Percentiles rank a stretch among this genome's conserved stretches.
These are phyloP conservation scores for Penicillium sumatraense DNA, from an alignment of 2,329 filamentous ascomycete genomes.

Conservation along the genomic window DNA sequence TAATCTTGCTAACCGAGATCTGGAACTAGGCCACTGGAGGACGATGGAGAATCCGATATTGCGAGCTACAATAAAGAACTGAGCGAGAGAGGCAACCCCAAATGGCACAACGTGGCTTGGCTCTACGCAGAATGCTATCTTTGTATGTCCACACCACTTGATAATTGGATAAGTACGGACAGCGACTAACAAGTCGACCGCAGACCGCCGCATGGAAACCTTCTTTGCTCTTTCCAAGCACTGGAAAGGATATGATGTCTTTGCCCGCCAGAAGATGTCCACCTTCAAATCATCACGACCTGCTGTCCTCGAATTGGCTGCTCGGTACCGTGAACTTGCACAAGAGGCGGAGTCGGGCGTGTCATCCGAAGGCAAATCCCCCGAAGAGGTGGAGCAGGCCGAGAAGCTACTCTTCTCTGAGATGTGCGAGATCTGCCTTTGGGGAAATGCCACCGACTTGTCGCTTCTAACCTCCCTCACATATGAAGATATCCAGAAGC, in stretches of 20 bases:
- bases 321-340: slow-evolving; percentile 76
- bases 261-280: slow-evolving; percentile 84
- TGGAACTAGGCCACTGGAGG: slow-evolving; percentile 65
- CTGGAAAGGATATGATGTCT: slow-evolving; percentile 92
- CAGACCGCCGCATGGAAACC: slow-evolving; percentile 73
- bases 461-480: slow-evolving; percentile 87
- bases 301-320: slow-evolving; percentile 80
- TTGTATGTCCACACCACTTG: slow-evolving; percentile 47
- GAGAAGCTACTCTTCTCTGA: slow-evolving; percentile 83
- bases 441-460: slow-evolving; percentile 95
- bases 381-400: slow-evolving; percentile 63
- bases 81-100: slow-evolving; percentile 70
- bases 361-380: slow-evolving; percentile 38
- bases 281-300: slow-evolving; percentile 91
- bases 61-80: slow-evolving; percentile 85
- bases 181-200: slow-evolving; percentile 27
- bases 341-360: slow-evolving; percentile 65
- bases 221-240: slow-evolving; percentile 75
- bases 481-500: slow-evolving; percentile 95
- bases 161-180: not conserved
- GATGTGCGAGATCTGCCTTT: slow-evolving; percentile 95
- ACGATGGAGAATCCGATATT: slow-evolving; percentile 79
- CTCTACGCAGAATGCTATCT: slow-evolving; percentile 93
- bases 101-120: slow-evolving; percentile 87
- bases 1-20: slow-evolving; percentile 1